A percentile compares a stretch with the other conserved stretches of the same genome.
phyloP scores from a whole-genome alignment of 2,329 filamentous ascomycete genomes.

The Coccinonectria pachysandricola region DNA sequence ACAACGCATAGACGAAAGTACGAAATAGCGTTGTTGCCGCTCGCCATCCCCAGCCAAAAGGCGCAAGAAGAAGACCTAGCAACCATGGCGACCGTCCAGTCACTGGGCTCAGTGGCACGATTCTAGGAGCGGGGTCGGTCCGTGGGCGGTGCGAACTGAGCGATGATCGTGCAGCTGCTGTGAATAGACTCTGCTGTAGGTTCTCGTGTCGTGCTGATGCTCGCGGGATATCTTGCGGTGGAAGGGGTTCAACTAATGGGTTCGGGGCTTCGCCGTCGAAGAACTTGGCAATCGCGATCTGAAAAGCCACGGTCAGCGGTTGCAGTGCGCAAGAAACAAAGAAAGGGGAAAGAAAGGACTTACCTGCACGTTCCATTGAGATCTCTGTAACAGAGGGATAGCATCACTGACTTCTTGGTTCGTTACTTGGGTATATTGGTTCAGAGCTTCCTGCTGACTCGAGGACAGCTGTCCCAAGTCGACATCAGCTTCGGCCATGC shows the following conservation, averaged over 20 bases:
- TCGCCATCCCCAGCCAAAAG: slow-evolving; percentile 68
- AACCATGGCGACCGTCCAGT: slow-evolving; percentile 64
- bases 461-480: slow-evolving; percentile 63
- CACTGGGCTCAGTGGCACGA: slow-evolving; percentile 67
- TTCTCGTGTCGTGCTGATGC: slow-evolving; percentile 61
- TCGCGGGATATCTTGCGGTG: slow-evolving; percentile 52
- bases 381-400: slow-evolving; percentile 67
- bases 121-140: slow-evolving; percentile 65
- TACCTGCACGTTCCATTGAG: slow-evolving; percentile 94
- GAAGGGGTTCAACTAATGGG: slow-evolving; percentile 64
- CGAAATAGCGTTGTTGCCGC: slow-evolving; percentile 60
- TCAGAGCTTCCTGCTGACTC: slow-evolving; percentile 71
- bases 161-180: slow-evolving; percentile 14
- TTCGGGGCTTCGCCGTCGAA: slow-evolving; percentile 91
- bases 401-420: slow-evolving; percentile 70
- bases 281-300: slow-evolving; percentile 96
- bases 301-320: slow-evolving; percentile 4
- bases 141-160: slow-evolving; percentile 17
- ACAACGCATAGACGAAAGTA: slow-evolving; percentile 66
- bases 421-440: slow-evolving; percentile 83
- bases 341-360: neutral
- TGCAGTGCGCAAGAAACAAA: neutral
- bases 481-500: slow-evolving; percentile 24
- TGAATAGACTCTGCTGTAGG: slow-evolving; percentile 50
- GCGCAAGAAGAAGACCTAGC: slow-evolving; percentile 67